These are phyloP conservation scores for Boeremia exigua DNA, from an alignment of 2,329 filamentous ascomycete genomes.

Conservation along the genomic window DNA sequence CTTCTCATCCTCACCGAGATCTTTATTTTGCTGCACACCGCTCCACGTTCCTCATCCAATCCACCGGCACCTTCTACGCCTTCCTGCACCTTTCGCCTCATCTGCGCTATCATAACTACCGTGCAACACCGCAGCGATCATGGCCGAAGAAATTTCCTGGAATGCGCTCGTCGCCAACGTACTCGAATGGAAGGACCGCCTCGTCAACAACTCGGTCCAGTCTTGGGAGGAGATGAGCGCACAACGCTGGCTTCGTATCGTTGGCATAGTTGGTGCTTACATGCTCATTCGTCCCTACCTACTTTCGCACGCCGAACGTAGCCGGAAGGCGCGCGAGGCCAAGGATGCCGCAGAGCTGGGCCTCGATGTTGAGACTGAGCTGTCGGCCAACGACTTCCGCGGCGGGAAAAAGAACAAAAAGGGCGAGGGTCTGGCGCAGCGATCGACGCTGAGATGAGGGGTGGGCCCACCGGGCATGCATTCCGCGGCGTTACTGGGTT, in stretches of 20 bases:
- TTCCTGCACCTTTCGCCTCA: neutral
- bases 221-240: constrained; percentile 53
- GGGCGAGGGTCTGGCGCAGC: constrained; percentile 74
- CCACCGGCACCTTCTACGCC: neutral
- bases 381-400: constrained; percentile 43
- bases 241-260: constrained; percentile 67
- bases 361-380: constrained; percentile 35
- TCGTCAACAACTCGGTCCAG: constrained; percentile 50
- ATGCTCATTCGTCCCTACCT: constrained; percentile 73
- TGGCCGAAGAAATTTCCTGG: constrained; percentile 24
- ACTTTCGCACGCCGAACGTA: constrained; percentile 68
- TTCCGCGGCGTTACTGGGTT: constrained; percentile 20
- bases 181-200: constrained; percentile 44
- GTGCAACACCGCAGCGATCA: constrained; percentile 5
- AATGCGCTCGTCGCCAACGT: constrained; percentile 30
- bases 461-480: constrained; percentile 8
- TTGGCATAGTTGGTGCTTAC: constrained; percentile 76
- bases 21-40: neutral
- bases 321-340: constrained; percentile 69
- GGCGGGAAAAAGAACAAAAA: constrained; percentile 44
- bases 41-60: neutral
- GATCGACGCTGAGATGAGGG: constrained; percentile 56
- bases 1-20: neutral
- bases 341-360: constrained; percentile 52
- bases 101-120: neutral